Conservation (phyloP, 257 asterid genomes). For the Petrea volubilis region DNA sequence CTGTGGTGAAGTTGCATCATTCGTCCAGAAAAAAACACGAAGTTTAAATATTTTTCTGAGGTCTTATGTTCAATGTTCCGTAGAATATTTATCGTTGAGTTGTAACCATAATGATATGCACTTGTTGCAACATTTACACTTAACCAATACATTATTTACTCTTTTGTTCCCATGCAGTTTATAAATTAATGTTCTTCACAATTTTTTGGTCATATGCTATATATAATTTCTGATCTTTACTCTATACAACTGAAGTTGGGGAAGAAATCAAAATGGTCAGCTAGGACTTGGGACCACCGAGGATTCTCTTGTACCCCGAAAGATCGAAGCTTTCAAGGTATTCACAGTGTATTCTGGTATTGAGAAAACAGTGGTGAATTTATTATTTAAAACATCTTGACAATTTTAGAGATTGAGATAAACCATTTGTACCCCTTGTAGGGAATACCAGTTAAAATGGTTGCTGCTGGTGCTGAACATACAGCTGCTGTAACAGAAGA, state of each 20-base stretch:
- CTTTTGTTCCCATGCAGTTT: neutral
- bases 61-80: neutral
- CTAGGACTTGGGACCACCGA: constrained; percentile 95
- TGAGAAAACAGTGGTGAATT: no score
- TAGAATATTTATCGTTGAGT: neutral
- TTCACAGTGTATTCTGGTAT: constrained; percentile 7
- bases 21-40: neutral
- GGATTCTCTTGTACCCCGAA: constrained; percentile 88
- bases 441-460: constrained; percentile 90
- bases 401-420: neutral
- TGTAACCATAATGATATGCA: neutral
- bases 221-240: constrained; percentile 10
- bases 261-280: constrained; percentile 97
- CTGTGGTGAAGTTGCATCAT: neutral
- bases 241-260: constrained; percentile 72
- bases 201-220: neutral
- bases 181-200: neutral
- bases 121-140: neutral
- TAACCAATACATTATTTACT: neutral
- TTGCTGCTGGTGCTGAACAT: constrained; percentile 99
- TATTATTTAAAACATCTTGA: no score
- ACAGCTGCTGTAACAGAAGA: constrained; percentile 98
- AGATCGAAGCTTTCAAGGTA: constrained; percentile 90
- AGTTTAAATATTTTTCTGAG: neutral
- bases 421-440: constrained; percentile 21